Percentiles rank a stretch among this genome's conserved stretches.
These are phyloP conservation scores for Hypoxylon intermedium DNA, from an alignment of 495 filamentous ascomycete species.

Conservation along the genomic window DNA sequence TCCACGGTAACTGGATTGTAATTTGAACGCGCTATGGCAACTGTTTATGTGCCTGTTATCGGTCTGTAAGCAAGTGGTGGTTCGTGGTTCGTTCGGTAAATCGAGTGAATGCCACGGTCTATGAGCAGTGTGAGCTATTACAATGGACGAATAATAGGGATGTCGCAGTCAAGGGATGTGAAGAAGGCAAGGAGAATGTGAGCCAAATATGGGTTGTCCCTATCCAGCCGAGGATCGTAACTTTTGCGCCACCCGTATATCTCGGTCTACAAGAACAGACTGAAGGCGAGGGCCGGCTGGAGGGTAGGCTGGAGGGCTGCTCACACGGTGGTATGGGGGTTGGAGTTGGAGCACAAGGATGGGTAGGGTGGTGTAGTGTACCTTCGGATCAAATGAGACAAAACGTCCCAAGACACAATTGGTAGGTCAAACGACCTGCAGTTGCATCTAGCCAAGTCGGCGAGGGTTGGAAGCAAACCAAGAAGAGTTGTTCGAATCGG, in stretches of 20 bases:
- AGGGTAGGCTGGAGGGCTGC: slow-evolving; percentile 3
- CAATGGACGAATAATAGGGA: background rate
- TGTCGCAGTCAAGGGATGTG: background rate
- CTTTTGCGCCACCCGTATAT: background rate
- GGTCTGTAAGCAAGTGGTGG: slow-evolving; percentile 3
- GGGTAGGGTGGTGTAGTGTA: slow-evolving; percentile 14
- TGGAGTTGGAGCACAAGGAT: slow-evolving; percentile 33
- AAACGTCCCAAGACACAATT: slow-evolving; percentile 32
- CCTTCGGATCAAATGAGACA: slow-evolving; percentile 38
- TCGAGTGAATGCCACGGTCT: background rate
- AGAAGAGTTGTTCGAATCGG: slow-evolving; percentile 7
- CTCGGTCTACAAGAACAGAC: background rate
- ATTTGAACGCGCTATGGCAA: slow-evolving; percentile 1
- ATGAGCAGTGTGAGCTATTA: slow-evolving; percentile 6
- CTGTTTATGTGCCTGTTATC: background rate
- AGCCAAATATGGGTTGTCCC: background rate
- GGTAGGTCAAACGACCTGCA: slow-evolving; percentile 35
- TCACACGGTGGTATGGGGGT: slow-evolving; percentile 12
- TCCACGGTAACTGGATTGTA: slow-evolving; percentile 1
- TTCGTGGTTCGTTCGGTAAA: background rate
- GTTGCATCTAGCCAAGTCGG: slow-evolving; percentile 24
- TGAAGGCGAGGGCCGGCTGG: slow-evolving; percentile 1
- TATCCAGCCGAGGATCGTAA: background rate
- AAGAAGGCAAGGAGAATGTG: background rate
- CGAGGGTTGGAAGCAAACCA: background rate